phyloP scores from a whole-genome alignment of 192 early-diverging fungal genomes.

The Coemansia sp. region DNA sequence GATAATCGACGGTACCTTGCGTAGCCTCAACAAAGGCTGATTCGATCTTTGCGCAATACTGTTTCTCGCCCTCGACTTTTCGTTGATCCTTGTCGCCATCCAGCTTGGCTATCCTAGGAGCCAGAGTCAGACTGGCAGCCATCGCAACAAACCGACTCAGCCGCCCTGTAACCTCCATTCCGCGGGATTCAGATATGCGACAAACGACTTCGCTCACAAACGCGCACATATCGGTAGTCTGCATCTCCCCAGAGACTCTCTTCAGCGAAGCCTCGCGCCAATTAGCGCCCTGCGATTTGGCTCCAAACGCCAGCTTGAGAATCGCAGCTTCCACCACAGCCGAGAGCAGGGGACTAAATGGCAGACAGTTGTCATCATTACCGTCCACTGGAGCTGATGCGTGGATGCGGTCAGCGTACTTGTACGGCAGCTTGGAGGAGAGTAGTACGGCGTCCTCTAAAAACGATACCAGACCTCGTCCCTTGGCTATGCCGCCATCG shows the following conservation, averaged over 20 bases:
- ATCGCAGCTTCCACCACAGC: constrained; percentile 35
- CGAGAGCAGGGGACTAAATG: constrained; percentile 42
- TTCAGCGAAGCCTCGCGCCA: neutral
- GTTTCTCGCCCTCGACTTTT: constrained; percentile 8
- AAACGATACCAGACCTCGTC: constrained; percentile 22
- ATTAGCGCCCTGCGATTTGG: neutral
- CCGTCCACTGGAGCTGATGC: neutral
- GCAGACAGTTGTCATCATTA: constrained; percentile 1
- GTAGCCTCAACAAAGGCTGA: constrained; percentile 10
- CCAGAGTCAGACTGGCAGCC: constrained; percentile 18
- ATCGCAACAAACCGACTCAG: constrained; percentile 7
- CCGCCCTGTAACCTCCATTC: constrained; percentile 3
- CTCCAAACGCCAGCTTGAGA: constrained; percentile 27
- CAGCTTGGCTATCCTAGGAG: constrained; percentile 29
- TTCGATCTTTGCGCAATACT: constrained; percentile 15
- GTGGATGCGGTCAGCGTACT: constrained; percentile 41
- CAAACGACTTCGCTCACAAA: constrained; percentile 33
- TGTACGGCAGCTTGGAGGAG: constrained; percentile 37
- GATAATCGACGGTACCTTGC: constrained; percentile 3
- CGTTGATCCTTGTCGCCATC: neutral
- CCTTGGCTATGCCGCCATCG: constrained; percentile 3
- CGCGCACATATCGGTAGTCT: constrained; percentile 5
- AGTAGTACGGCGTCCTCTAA: constrained; percentile 33
- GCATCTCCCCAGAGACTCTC: constrained; percentile 20
- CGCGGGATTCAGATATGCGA: constrained; percentile 19